A percentile compares a stretch with the other conserved stretches of the same genome.
Conservation (phyloP, 2,329 filamentous ascomycete genomes). For the Talaromyces sp. region DNA sequence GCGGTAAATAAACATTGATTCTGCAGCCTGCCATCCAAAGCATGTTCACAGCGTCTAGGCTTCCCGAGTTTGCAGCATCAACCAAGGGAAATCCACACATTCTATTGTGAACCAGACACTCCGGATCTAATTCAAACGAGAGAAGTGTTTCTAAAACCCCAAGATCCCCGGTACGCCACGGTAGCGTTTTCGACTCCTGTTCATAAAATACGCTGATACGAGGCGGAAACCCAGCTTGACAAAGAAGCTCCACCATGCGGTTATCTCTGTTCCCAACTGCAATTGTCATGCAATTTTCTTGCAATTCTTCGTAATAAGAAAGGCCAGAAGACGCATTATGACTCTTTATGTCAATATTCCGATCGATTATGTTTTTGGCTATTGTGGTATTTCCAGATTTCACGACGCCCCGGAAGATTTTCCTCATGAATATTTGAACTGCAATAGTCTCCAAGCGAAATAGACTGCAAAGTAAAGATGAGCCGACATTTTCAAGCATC, state of each 20-base stretch:
- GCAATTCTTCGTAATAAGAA: background rate
- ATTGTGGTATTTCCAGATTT: background rate
- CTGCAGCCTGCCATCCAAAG: background rate
- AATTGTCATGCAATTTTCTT: background rate
- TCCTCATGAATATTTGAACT: background rate
- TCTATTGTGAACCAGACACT: background rate
- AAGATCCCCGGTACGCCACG: background rate
- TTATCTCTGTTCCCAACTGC: background rate
- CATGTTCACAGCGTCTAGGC: background rate
- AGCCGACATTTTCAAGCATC: background rate
- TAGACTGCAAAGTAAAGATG: background rate
- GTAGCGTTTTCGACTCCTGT: background rate
- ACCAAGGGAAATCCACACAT: background rate
- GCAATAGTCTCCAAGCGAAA: background rate
- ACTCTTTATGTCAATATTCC: background rate
- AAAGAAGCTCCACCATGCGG: constrained; percentile 1
- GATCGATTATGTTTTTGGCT: background rate
- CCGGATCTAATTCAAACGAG: background rate
- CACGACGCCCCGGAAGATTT: background rate
- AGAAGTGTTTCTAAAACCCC: background rate
- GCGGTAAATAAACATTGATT: background rate
- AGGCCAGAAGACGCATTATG: background rate
- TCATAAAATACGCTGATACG: background rate
- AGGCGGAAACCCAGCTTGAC: background rate
- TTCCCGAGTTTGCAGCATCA: background rate